Evolutionary conservation across 192 early-diverging fungal species (phyloP), one percentile per base, ranked within the genome.

Genomic region (Umbelopsis isabellina): DNA sequence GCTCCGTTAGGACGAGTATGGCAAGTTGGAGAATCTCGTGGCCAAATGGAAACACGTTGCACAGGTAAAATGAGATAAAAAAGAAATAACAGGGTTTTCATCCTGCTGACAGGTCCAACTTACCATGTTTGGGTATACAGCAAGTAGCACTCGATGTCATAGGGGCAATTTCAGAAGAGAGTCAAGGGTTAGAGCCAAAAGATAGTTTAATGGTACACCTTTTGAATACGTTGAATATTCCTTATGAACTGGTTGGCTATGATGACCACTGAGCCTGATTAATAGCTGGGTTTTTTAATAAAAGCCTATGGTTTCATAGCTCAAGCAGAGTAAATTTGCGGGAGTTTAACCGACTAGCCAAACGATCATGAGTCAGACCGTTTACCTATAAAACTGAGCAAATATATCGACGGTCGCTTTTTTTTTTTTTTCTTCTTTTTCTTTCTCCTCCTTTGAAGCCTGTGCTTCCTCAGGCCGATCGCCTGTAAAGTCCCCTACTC

Each of bases 91-190:
- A 50, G 33, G 30, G 23, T 68, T 41, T 66, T 66, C 21, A 27
- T 37, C 49, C 33, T 37, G 47, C 51, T 52, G 51, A 52, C 51
- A 52, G 22, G 51, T 52, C 33, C 37, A 41, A 41, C 37, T 33
- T 61, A 27, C 55, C 11, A 25, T 37, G 16, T 22, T 61, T 35
- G 27, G 55, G 12, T 15, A 35, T 35, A n/a, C 25, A 61, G 55
- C 55, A 51, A 51, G 67, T 50, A 22, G 46, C 51, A 45, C 58
- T 55, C 61, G 47, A 49, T 35, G 66, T 70, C 15, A 75, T 33
- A n/a, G 74, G 66, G 25, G 67, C 21, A 23, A 48, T 67, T 55
- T 41, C 37, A 41, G 37, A 9, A 10, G 2, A 41, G 1, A 41
- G 37, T 41, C 37, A 41, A 41, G 37, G 37, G 37, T 41, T 41